These are phyloP conservation scores for Gynochthodes officinalis DNA, from an alignment of 257 asterid species.

Conservation along the genomic window DNA sequence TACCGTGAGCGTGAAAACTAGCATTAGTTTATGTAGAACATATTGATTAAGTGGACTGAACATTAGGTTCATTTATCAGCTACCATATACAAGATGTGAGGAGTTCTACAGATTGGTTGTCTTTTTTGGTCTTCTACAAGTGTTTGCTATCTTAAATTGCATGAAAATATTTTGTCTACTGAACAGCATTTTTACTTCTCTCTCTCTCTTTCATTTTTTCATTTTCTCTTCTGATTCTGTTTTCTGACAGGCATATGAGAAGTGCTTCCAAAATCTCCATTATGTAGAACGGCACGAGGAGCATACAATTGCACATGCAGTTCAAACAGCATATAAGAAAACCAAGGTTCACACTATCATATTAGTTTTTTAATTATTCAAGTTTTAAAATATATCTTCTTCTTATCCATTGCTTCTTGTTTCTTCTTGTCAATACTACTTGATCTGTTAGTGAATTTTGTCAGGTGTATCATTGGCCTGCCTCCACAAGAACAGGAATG, in stretches of 20 bases:
- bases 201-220: background rate
- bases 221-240: conserved; percentile 16
- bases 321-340: conserved; percentile 79
- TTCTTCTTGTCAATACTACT: background rate
- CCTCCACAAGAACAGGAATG: conserved; percentile 77
- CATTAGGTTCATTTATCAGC: background rate
- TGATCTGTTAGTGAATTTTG: conserved; percentile 5
- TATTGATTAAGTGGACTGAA: background rate
- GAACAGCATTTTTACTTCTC: background rate
- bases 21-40: background rate
- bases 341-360: conserved; percentile 59
- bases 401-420: background rate
- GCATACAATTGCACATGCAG: conserved; percentile 94
- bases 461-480: conserved; percentile 96
- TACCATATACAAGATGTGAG: background rate
- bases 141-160: background rate
- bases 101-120: background rate
- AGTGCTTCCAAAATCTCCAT: conserved; percentile 95
- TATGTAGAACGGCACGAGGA: conserved; percentile 81
- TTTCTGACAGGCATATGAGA: conserved; percentile 73
- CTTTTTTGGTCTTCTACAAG: background rate
- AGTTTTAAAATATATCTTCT: background rate
- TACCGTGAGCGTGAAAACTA: background rate
- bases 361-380: background rate
- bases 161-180: background rate